Conservation (phyloP, 345 rosid genomes). For the Erysimum cheiranthoides region DNA sequence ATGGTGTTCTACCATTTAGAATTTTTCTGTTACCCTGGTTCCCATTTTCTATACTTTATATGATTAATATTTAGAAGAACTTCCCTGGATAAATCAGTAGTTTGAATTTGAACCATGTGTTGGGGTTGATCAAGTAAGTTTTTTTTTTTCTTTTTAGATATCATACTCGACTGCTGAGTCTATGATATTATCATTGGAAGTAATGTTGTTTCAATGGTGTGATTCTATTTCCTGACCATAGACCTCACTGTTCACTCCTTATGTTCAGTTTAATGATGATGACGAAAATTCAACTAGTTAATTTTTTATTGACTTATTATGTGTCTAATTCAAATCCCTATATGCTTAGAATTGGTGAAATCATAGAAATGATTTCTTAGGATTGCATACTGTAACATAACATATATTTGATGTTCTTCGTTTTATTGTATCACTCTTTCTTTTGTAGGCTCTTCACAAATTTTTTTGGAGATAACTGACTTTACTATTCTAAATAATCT, state of each 20-base stretch:
- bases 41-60: background rate
- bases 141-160: background rate
- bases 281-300: background rate
- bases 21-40: background rate
- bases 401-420: background rate
- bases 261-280: background rate
- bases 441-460: background rate
- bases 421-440: background rate
- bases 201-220: background rate
- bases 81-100: background rate
- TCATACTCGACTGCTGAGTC: background rate
- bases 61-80: background rate
- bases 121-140: background rate
- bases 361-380: background rate
- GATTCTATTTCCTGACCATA: background rate
- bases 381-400: background rate
- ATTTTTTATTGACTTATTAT: background rate
- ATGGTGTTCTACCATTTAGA: background rate
- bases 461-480: background rate
- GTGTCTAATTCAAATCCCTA: background rate
- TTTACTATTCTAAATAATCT: background rate
- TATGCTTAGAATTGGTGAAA: background rate
- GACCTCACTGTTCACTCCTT: background rate
- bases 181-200: background rate
- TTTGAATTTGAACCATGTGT: background rate